phyloP scores from a whole-genome alignment of 257 asterid genomes.

The Parsonsia alboflavescens region DNA sequence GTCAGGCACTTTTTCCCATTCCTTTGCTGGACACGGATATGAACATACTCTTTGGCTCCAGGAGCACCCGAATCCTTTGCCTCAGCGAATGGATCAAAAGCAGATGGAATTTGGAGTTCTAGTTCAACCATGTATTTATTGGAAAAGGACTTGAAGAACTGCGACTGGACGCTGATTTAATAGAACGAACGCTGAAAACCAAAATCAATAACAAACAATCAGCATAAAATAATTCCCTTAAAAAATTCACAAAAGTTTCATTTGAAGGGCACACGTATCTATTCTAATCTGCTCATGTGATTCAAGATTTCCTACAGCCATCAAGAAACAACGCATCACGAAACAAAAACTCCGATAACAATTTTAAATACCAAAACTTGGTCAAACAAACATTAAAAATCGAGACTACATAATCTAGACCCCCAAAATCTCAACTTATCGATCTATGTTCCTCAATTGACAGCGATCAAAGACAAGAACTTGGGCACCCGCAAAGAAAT shows the following conservation, averaged over 20 bases:
- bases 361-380: too few species aligned
- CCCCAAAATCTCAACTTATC: too few species aligned
- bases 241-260: not conserved
- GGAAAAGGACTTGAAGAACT: constrained; percentile 11
- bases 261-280: too few species aligned
- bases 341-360: too few species aligned
- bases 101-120: constrained; percentile 53
- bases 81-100: constrained; percentile 77
- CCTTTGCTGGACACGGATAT: constrained; percentile 80
- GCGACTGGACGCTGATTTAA: not conserved
- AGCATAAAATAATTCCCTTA: not conserved
- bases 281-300: too few species aligned
- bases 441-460: not conserved
- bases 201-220: not conserved
- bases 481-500: not conserved
- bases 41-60: constrained; percentile 75
- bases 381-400: not conserved
- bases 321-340: too few species aligned
- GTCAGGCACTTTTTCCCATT: constrained; percentile 82
- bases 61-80: constrained; percentile 55
- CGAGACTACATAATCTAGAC: not conserved
- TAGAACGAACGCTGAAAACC: constrained; percentile 5
- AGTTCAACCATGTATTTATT: constrained; percentile 63
- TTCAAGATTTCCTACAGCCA: too few species aligned
- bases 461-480: not conserved